A percentile compares a stretch with the other conserved stretches of the same genome.
phyloP scores from a whole-genome alignment of 768 basidiomycete species.

The Boletus sensibilis region DNA sequence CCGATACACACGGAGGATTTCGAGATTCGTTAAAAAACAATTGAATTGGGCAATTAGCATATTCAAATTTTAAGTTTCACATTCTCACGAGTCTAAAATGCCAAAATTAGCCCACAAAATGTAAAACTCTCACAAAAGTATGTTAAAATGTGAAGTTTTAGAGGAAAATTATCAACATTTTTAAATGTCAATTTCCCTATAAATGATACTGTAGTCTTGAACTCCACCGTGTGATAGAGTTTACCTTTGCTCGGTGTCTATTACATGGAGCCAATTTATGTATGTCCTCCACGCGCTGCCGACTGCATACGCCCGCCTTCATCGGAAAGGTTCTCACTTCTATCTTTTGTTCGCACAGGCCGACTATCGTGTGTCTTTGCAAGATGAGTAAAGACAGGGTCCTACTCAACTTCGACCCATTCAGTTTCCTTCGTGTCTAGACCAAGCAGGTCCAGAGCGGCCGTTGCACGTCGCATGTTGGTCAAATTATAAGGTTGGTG shows the following conservation, averaged over 20 bases:
- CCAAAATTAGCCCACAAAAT: too few species aligned
- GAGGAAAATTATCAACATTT: too few species aligned
- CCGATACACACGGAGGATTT: background rate
- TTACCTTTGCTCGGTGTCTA: constrained; percentile 2
- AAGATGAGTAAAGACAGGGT: background rate
- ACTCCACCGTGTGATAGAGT: background rate
- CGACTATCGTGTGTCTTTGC: background rate
- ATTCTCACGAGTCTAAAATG: too few species aligned
- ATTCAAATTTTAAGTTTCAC: too few species aligned
- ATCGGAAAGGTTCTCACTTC: background rate
- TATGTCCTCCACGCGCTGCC: background rate
- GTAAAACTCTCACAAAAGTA: too few species aligned
- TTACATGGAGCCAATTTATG: background rate
- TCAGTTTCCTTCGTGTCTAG: background rate
- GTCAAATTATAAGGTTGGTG: background rate
- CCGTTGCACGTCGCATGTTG: background rate
- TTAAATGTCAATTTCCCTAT: too few species aligned
- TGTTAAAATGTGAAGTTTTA: too few species aligned
- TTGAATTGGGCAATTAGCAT: too few species aligned
- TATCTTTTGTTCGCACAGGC: background rate
- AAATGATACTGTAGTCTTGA: too few species aligned
- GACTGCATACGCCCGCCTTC: background rate
- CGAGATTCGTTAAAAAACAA: too few species aligned
- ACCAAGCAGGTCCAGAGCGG: background rate
- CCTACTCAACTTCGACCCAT: background rate